Conservation (phyloP, 2,329 filamentous ascomycete genomes). For the Penicillium nordicum region DNA sequence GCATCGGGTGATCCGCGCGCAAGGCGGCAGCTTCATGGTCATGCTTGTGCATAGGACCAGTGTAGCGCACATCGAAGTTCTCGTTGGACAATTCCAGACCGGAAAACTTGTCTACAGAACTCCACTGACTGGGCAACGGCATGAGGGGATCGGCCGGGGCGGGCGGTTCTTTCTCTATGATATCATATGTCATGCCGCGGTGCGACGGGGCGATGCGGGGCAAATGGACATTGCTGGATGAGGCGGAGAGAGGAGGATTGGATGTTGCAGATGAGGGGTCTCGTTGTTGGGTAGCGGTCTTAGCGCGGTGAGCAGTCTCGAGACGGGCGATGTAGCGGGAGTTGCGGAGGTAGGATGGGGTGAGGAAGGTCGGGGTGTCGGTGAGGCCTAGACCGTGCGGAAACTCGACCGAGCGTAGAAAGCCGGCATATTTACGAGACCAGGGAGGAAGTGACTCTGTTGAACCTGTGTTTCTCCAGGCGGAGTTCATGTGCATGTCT, state of each 20-base stretch:
- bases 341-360: conserved; percentile 76
- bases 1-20: conserved; percentile 81
- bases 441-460: conserved; percentile 45
- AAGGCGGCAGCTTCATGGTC: conserved; percentile 78
- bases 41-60: conserved; percentile 54
- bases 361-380: conserved; percentile 60
- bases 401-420: conserved; percentile 30
- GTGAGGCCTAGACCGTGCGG: conserved; percentile 24
- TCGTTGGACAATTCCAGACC: conserved; percentile 71
- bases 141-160: conserved; percentile 60
- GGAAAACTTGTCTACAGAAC: conserved; percentile 67
- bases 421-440: conserved; percentile 46
- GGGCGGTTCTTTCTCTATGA: conserved; percentile 69
- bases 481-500: conserved; percentile 49
- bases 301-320: conserved; percentile 65
- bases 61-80: conserved; percentile 67
- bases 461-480: conserved; percentile 42
- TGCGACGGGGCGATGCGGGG: conserved; percentile 62
- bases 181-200: conserved; percentile 75
- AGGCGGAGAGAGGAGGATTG: conserved; percentile 48
- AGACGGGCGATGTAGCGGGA: conserved; percentile 76
- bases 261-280: conserved; percentile 49
- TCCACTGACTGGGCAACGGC: conserved; percentile 80
- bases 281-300: conserved; percentile 50
- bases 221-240: conserved; percentile 56